These are phyloP conservation scores for Gossypium anomalum DNA, from an alignment of 345 rosid genomes.

Conservation along the genomic window DNA sequence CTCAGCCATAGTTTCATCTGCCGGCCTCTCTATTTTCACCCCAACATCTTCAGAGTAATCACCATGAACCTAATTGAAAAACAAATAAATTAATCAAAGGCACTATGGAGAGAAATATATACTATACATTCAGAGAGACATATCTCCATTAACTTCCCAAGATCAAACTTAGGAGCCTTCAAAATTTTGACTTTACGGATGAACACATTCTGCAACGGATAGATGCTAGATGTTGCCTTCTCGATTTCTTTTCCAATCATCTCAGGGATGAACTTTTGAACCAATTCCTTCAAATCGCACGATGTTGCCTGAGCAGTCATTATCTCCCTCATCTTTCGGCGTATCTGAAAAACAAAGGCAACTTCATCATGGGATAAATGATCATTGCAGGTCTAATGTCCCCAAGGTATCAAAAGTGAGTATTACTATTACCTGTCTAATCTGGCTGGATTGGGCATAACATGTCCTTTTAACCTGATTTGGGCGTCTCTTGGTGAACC, in stretches of 20 bases:
- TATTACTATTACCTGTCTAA: conserved; percentile 50
- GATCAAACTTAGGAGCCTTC: conserved; percentile 69
- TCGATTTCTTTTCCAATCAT: no score
- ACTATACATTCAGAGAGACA: neutral
- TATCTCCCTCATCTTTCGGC: conserved; percentile 86
- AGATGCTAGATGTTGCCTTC: no score
- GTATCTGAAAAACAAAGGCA: conserved; percentile 42
- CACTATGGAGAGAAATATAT: neutral
- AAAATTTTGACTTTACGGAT: no score
- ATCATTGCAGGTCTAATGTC: no score
- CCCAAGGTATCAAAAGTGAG: no score
- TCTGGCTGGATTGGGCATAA: conserved; percentile 93
- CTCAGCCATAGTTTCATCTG: conserved; percentile 64
- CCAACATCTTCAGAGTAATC: conserved; percentile 84
- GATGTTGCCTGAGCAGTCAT: conserved; percentile 76
- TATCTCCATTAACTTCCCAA: conserved; percentile 93
- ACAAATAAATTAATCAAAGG: neutral
- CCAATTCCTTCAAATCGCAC: conserved; percentile 80
- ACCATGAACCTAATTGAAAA: conserved; percentile 63
- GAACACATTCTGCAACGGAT: no score
- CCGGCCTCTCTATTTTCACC: conserved; percentile 73
- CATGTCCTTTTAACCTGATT: conserved; percentile 94
- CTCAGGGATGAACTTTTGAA: conserved; percentile 40
- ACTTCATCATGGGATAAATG: neutral
- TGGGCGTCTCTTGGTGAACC: conserved; percentile 86